Percentiles rank a stretch among this genome's conserved stretches.
Conservation (phyloP, 2,329 filamentous ascomycete species). For the Aspergillaceae sp. region DNA sequence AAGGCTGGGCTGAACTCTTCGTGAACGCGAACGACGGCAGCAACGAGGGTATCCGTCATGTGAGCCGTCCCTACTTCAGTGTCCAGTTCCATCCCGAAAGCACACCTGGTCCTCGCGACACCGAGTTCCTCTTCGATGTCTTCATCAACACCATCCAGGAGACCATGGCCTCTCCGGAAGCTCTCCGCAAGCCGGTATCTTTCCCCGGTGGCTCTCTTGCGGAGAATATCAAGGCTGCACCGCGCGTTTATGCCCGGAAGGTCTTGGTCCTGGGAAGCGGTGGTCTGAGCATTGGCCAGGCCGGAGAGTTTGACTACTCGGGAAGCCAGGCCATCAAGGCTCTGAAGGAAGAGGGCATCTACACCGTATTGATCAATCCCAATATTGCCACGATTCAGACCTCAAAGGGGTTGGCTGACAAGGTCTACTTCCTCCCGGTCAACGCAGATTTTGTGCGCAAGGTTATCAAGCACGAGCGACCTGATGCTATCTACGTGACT, state of each 20-base stretch:
- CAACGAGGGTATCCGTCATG: slow-evolving; percentile 94
- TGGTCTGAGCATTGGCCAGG: slow-evolving; percentile 93
- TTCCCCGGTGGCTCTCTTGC: slow-evolving; percentile 79
- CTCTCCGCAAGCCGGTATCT: slow-evolving; percentile 63
- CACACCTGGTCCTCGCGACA: slow-evolving; percentile 88
- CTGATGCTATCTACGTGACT: slow-evolving; percentile 94
- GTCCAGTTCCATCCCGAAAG: slow-evolving; percentile 99
- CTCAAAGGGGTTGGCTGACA: slow-evolving; percentile 93
- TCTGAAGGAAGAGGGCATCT: slow-evolving; percentile 93
- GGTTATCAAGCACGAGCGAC: slow-evolving; percentile 88
- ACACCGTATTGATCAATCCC: slow-evolving; percentile 96
- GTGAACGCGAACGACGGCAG: slow-evolving; percentile 97
- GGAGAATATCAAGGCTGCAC: slow-evolving; percentile 69
- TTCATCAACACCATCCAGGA: slow-evolving; percentile 79
- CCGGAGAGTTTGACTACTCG: slow-evolving; percentile 98
- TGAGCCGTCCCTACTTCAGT: slow-evolving; percentile 83
- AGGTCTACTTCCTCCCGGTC: slow-evolving; percentile 97
- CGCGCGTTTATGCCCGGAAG: slow-evolving; percentile 81
- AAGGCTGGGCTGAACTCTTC: slow-evolving; percentile 86
- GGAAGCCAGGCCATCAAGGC: slow-evolving; percentile 98
- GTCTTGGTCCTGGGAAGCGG: slow-evolving; percentile 89
- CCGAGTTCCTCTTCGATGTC: slow-evolving; percentile 93
- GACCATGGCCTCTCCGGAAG: slow-evolving; percentile 57
- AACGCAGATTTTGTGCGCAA: slow-evolving; percentile 96
- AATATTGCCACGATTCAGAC: slow-evolving; percentile 99